Evolutionary conservation across 352 stramenopile genomes (phyloP), one percentile per base, ranked within the genome.

Genomic region (Phytophthora cryptogea): DNA sequence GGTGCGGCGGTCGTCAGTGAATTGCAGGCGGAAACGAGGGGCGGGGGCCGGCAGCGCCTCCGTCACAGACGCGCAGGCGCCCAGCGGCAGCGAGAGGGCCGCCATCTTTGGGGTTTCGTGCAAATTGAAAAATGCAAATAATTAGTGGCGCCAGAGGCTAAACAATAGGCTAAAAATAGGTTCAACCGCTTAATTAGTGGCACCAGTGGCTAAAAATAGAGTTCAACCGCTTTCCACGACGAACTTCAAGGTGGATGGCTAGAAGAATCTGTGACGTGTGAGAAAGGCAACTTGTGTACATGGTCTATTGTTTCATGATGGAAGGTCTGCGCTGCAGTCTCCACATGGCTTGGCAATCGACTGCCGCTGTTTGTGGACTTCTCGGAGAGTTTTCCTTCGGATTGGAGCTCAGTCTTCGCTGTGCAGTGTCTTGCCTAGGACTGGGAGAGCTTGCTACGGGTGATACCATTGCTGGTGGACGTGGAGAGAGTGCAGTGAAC

Each of bases 1-100:
- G 5, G 77, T 83, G 20, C 71, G 69, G 7, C 54, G 56, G 54
- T 94, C 84, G 54, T 89, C 69, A 14, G 75, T 80, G 60, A 90
- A 93, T 47, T 90, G 72, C 31, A 94, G 72, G 4, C 82, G 84
- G 66, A 94, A 94, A 41, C 73, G 78, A 26, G 59, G 68, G 20
- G 72, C 46, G 9, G 73, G 47, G 6, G 47, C 51, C 10, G 59
- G 40, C 9, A 89, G 66, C 11, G 74, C 80, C 46, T 90, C 81
- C 23, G 62, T 77, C 36, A 90, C 30, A 32, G 59, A 50, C 51
- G 66, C 77, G 23, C 43, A 59, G 9, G 61, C 36, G 39, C 75
- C 81, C 17, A 88, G 47, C 1, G 68, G 41, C 10, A 55, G 40
- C 26, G 42, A 54, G 36, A 54, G 10, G 8, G 26, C 23, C 23